These are phyloP conservation scores for Russula sp. DNA, from an alignment of 768 basidiomycete species.

Conservation along the genomic window DNA sequence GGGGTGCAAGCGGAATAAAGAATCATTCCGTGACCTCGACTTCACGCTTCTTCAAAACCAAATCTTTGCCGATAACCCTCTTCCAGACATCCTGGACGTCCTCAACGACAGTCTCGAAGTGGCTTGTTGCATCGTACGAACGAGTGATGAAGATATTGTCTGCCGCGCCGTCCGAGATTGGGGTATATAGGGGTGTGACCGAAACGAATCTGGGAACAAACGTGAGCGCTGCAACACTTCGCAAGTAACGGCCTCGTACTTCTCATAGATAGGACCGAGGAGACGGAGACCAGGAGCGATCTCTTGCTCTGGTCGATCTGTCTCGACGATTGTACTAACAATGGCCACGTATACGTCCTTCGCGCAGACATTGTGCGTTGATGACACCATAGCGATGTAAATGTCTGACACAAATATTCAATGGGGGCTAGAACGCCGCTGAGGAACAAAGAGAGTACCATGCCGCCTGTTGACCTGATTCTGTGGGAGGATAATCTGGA, in stretches of 20 bases:
- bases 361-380: constrained; percentile 95
- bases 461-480: constrained; percentile 93
- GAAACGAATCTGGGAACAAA: constrained; percentile 68
- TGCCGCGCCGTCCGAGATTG: constrained; percentile 68
- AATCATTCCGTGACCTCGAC: constrained; percentile 51
- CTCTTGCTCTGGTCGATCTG: constrained; percentile 84
- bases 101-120: constrained; percentile 98
- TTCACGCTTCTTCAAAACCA: constrained; percentile 87
- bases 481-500: constrained; percentile 97
- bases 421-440: background rate
- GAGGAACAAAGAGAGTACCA: constrained; percentile 47
- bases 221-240: background rate
- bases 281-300: constrained; percentile 89
- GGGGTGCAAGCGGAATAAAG: constrained; percentile 6
- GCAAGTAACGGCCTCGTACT: constrained; percentile 46
- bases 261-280: constrained; percentile 88
- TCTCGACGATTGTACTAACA: constrained; percentile 98
- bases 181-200: constrained; percentile 82
- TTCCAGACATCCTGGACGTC: constrained; percentile 97
- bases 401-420: constrained; percentile 60
- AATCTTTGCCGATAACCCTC: constrained; percentile 67
- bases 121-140: constrained; percentile 97
- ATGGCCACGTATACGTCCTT: constrained; percentile 95
- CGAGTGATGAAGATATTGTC: constrained; percentile 97
- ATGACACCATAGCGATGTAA: constrained; percentile 96